Base-by-base conservation (phyloP, 768 basidiomycete genomes). In the Daedaleopsis sinensis region DNA sequence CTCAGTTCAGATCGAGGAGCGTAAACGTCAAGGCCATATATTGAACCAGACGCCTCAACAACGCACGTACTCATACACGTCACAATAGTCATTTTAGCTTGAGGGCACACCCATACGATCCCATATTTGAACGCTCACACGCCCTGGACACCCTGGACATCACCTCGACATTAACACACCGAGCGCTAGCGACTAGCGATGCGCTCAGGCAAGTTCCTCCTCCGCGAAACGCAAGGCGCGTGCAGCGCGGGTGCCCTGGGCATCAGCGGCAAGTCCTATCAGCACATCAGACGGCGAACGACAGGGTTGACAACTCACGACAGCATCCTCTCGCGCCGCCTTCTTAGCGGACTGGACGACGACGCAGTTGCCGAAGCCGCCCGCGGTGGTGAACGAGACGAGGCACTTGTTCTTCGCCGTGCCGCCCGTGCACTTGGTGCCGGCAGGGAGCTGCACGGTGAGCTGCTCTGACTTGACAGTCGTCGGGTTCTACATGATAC, bases 301-400 rank as follows among this genome's bases (percentile, higher is more conserved):
- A 37, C 16, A 12, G 55, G 27, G 27, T 32, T 32, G 27, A 32
- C 12, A 18, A 52, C 58, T 23, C 19, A 59, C 58, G 23, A 59
- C 50, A 52, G 51, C 58, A 27, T 21, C 27, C 21, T 59, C 43
- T 52, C 52, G 58, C 27, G 27, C 27, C 27, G 27, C 27, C 27
- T 32, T 32, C 27, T 32, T 32, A 3, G 27, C 23, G 57, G 38
- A 15, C 39, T 50, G 42, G 39, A 42, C 39, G 39, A 77, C 82
- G 12, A 80, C 77, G 59, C 84, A 86, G 68, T 82, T 84, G 55
- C 84, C 84, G 69, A 84, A 84, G 32, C 81, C 80, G 23, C 76
- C 78, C 19, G 79, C 70, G 19, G 82, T 81, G 46, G 71, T 77
- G 65, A 85, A 81, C 32, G 80, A 78, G 72, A 78, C 81, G 58